phyloP scores from a whole-genome alignment of 352 stramenopile species.

The Pilasporangium apinafurcum region DNA sequence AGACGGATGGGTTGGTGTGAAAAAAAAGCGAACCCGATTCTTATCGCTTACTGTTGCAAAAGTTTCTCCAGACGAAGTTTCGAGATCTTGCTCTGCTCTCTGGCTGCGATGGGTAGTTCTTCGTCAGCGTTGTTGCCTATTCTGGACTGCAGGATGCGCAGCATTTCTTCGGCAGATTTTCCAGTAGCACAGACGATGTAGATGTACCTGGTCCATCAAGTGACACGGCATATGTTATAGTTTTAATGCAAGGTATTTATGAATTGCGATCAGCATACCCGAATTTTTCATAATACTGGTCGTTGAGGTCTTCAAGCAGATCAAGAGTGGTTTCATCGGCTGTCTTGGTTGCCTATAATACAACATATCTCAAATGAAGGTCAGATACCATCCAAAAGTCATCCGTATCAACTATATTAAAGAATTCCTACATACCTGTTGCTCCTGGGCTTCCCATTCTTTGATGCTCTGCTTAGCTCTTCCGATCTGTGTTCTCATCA shows the following conservation, averaged over 20 bases:
- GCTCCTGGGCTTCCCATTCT: constrained; percentile 69
- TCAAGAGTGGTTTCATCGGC: constrained; percentile 42
- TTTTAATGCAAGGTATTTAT: neutral
- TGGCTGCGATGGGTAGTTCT: constrained; percentile 52
- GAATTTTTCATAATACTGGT: constrained; percentile 62
- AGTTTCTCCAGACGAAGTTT: constrained; percentile 66
- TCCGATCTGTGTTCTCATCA: constrained; percentile 61
- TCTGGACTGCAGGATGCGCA: constrained; percentile 55
- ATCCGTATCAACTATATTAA: neutral
- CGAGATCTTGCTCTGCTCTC: constrained; percentile 76
- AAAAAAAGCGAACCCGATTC: too few relatives aligned
- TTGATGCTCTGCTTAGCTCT: constrained; percentile 58
- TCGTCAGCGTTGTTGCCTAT: constrained; percentile 30
- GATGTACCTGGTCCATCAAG: constrained; percentile 37
- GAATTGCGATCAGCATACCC: constrained; percentile 18
- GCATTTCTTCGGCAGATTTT: constrained; percentile 73
- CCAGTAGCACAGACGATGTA: constrained; percentile 79
- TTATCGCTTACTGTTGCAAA: constrained; percentile 57
- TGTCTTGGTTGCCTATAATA: constrained; percentile 38
- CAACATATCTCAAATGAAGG: too few relatives aligned
- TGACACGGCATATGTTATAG: neutral
- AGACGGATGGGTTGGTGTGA: too few relatives aligned
- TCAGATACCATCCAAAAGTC: neutral
- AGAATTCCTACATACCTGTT: constrained; percentile 24
- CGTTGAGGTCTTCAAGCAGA: constrained; percentile 58